Conservation (phyloP, 805 yeast species). For the Wickerhamomyces chaumierensis region DNA sequence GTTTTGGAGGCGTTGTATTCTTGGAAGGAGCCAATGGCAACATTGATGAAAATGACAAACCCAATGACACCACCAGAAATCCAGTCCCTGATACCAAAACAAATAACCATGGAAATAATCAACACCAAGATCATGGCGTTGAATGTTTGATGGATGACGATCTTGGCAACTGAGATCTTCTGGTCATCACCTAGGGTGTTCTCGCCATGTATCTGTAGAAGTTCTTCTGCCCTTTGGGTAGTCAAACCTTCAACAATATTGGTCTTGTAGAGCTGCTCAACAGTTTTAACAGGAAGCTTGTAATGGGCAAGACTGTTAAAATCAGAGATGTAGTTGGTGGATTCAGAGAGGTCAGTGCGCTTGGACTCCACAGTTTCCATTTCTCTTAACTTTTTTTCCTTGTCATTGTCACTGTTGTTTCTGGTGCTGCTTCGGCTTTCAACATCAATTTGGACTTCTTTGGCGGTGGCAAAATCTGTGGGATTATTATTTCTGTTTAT, state of each 20-base stretch:
- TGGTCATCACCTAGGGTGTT: constrained; percentile 53
- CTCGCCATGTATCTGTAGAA: constrained; percentile 33
- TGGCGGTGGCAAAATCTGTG: background rate
- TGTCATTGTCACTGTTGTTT: constrained; percentile 1
- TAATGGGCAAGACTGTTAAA: constrained; percentile 6
- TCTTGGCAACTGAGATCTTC: constrained; percentile 39
- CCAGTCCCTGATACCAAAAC: constrained; percentile 67
- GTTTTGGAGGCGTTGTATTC: constrained; percentile 70
- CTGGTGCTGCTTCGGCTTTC: background rate
- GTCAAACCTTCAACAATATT: constrained; percentile 38
- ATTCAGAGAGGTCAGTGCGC: background rate
- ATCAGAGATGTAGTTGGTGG: background rate
- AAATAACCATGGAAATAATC: constrained; percentile 56
- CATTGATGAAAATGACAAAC: constrained; percentile 53
- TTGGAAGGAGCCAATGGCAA: constrained; percentile 57
- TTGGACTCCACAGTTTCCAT: background rate
- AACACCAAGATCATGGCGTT: constrained; percentile 74
- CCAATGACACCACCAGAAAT: constrained; percentile 76
- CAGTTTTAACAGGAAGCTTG: constrained; percentile 22
- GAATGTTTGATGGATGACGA: constrained; percentile 54
- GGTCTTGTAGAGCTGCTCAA: constrained; percentile 29
- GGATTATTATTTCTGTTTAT: too few species aligned
- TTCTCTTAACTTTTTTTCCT: background rate
- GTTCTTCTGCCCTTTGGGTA: constrained; percentile 20
- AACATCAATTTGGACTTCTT: background rate